These are phyloP conservation scores for Scytalidium sp. DNA, from an alignment of 2,329 filamentous ascomycete genomes.

Conservation along the genomic window DNA sequence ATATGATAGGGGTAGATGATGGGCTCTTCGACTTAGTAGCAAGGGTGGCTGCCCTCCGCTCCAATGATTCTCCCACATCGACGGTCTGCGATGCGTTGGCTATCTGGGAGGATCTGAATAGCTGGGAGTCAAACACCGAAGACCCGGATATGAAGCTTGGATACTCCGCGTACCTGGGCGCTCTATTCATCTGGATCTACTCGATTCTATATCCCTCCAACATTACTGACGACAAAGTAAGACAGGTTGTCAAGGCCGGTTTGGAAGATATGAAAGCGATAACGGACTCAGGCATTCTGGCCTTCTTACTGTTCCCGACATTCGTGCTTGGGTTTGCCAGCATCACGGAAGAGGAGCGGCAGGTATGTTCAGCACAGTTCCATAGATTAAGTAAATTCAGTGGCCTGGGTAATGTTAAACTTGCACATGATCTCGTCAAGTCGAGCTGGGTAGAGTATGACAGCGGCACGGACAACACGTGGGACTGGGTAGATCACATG, in stretches of 20 bases:
- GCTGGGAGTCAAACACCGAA: conserved; percentile 8
- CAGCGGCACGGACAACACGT: conserved; percentile 4
- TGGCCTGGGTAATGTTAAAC: conserved; percentile 17
- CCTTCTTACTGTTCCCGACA: conserved; percentile 19
- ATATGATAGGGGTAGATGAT: conserved; percentile 13
- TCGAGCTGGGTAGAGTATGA: conserved; percentile 17
- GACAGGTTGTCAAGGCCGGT: conserved; percentile 5
- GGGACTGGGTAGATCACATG: conserved; percentile 19
- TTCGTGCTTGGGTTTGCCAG: conserved; percentile 17
- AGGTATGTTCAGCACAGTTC: conserved; percentile 9
- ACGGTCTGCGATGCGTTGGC: conserved; percentile 7
- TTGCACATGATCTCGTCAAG: conserved; percentile 10
- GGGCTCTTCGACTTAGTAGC: conserved; percentile 14
- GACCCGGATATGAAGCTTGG: conserved; percentile 7
- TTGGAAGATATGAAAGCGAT: conserved; percentile 15
- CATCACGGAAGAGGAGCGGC: conserved; percentile 9
- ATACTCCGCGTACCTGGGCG: conserved; percentile 12
- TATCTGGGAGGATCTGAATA: conserved; percentile 15
- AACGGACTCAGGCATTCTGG: conserved; percentile 10
- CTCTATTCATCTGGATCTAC: conserved; percentile 18
- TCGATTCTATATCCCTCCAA: conserved; percentile 13
- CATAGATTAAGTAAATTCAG: conserved; percentile 14
- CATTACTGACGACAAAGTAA: conserved; percentile 7
- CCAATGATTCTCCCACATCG: no score
- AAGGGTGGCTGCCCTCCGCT: conserved; percentile 15